A percentile compares a stretch with the other conserved stretches of the same genome.
Conservation (phyloP, 2,329 filamentous ascomycete species). For the Penicillium sp. region DNA sequence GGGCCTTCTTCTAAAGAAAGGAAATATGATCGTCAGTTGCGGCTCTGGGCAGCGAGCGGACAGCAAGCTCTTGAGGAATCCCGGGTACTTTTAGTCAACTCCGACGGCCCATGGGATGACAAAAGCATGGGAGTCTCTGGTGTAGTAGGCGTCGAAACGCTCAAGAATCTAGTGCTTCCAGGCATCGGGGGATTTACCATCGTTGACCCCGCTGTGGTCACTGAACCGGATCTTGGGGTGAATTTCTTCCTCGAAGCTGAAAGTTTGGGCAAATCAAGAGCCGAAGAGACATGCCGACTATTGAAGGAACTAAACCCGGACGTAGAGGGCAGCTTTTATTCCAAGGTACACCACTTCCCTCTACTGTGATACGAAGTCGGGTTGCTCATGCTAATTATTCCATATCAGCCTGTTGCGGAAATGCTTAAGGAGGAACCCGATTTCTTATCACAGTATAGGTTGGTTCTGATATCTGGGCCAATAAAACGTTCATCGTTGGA, state of each 20-base stretch:
- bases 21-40: slow-evolving; percentile 93
- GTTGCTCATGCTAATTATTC: slow-evolving; percentile 16
- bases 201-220: slow-evolving; percentile 77
- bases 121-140: slow-evolving; percentile 64
- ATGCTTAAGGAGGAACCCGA: slow-evolving; percentile 42
- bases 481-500: slow-evolving; percentile 58
- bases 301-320: slow-evolving; percentile 91
- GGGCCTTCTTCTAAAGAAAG: slow-evolving; percentile 67
- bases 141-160: slow-evolving; percentile 83
- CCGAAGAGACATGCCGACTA: slow-evolving; percentile 75
- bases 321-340: slow-evolving; percentile 74
- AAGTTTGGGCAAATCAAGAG: slow-evolving; percentile 76
- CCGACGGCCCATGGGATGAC: slow-evolving; percentile 50
- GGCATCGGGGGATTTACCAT: slow-evolving; percentile 93
- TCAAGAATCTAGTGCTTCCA: slow-evolving; percentile 97
- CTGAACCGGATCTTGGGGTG: slow-evolving; percentile 82
- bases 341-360: slow-evolving; percentile 55
- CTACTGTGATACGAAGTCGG: neutral
- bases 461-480: slow-evolving; percentile 66
- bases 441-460: slow-evolving; percentile 56
- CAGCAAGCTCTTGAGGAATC: slow-evolving; percentile 89
- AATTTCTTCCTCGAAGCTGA: slow-evolving; percentile 94
- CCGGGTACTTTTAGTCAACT: slow-evolving; percentile 89
- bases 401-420: slow-evolving; percentile 41
- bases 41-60: slow-evolving; percentile 91